phyloP scores from a whole-genome alignment of 75 land plant species.

The Cunninghamia lanceolata region DNA sequence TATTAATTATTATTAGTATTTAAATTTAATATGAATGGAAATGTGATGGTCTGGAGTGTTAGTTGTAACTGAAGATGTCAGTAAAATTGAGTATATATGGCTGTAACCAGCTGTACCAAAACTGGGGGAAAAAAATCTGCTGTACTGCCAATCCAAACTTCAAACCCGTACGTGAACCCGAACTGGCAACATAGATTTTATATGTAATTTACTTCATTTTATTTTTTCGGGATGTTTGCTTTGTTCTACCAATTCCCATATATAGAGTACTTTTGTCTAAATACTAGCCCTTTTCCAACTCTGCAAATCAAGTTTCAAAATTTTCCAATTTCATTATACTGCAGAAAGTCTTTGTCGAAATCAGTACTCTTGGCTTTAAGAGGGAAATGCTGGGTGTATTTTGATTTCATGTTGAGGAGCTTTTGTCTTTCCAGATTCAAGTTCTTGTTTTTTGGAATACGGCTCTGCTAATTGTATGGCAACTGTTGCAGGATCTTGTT shows the following conservation, averaged over 20 bases:
- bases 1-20: too few relatives aligned
- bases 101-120: too few relatives aligned
- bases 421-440: neutral
- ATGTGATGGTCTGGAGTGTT: too few relatives aligned
- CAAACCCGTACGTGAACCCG: too few relatives aligned
- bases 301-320: neutral
- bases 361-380: neutral
- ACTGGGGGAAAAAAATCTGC: too few relatives aligned
- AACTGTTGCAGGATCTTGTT: slow-evolving; percentile 80
- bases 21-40: too few relatives aligned
- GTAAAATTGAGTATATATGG: too few relatives aligned
- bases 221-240: neutral
- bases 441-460: neutral
- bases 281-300: neutral
- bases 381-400: neutral
- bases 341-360: neutral
- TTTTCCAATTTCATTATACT: neutral
- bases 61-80: too few relatives aligned
- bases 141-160: too few relatives aligned
- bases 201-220: neutral
- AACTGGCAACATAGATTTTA: neutral
- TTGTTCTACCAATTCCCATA: neutral
- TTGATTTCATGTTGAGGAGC: neutral
- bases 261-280: neutral
- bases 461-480: neutral